Base-by-base conservation (phyloP, 2,329 filamentous ascomycete species). In the Bipolaris victoriae region DNA sequence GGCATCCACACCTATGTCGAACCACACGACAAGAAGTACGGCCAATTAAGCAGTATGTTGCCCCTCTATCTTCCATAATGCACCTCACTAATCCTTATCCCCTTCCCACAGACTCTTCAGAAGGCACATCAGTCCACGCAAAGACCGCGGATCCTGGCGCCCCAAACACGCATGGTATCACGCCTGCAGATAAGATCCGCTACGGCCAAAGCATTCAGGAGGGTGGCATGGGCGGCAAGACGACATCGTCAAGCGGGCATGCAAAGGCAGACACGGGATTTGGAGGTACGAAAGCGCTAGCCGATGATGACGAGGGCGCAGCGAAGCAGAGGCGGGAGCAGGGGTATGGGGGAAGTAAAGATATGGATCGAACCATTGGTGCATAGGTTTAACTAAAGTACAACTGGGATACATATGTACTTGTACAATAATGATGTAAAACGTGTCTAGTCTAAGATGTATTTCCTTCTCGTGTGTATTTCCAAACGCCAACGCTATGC, bases 181-280 rank as follows among this genome's bases (percentile, higher is more conserved):
- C 68, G 11, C 55, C 67, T 5, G 81, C 79, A 36, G 82, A 82
- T 60, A 84, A 84, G 63, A 80, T 84, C 3, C 75, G 82, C 40
- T 85, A 83, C 62, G 85, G 84, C 6, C 81, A 86, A 70, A 78
- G 78, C 5, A 84, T 86, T 37, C 82, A 80, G 35, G 83, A 86
- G 67, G 70, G 82, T 26, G 84, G 84, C 2, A 79, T 83, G 70
- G 84, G 84, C 33, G 83, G 82, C 6, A 77, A 81, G 73, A 86
- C 84, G 36, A 76, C 72, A 31, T 77, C 74, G 24, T 70, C 55
- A 44, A 75, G 58, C 40, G 76, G 67, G 58, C 72, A 58, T 56
- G 76, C 64, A 67, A 76, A 55, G 64, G 77, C 68, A 68, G 80
- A 77, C 1, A 33, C 49, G 16, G 69, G 73, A 13, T 76, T 79